These are phyloP conservation scores for Nemania sp. DNA, from an alignment of 2,329 filamentous ascomycete genomes.

Conservation along the genomic window DNA sequence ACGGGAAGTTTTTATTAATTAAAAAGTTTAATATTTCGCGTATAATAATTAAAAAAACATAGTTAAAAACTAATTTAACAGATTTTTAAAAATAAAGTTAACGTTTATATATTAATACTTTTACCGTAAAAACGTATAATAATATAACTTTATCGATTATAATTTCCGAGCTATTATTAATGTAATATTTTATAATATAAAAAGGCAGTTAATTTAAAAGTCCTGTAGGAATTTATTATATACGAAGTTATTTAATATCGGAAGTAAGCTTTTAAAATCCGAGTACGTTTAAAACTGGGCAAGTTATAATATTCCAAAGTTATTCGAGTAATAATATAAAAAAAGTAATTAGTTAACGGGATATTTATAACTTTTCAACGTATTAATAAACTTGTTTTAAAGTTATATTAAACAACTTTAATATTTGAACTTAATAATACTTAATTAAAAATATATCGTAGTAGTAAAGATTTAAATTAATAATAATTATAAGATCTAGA, in stretches of 20 bases:
- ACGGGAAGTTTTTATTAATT: background rate
- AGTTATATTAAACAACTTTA: background rate
- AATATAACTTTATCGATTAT: background rate
- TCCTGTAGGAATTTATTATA: background rate
- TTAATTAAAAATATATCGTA: background rate
- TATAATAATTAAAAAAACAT: background rate
- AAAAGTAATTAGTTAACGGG: too few species aligned
- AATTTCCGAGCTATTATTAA: background rate
- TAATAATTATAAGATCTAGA: background rate
- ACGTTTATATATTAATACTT: background rate
- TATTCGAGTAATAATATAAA: background rate
- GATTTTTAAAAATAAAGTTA: background rate
- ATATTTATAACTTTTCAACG: background rate
- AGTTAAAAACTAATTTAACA: background rate
- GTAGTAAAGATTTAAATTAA: background rate
- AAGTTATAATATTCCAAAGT: background rate
- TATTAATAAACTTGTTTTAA: background rate
- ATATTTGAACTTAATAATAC: background rate
- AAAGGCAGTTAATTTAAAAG: background rate
- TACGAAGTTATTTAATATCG: background rate
- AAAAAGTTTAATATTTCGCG: background rate
- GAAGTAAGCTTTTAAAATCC: background rate
- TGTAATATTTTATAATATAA: background rate
- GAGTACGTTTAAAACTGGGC: background rate
- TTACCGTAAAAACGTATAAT: background rate